Evolutionary conservation across 305 asterid genomes (phyloP), one percentile per base, ranked within the genome.

Genomic region (Solanum aculeatissimum): DNA sequence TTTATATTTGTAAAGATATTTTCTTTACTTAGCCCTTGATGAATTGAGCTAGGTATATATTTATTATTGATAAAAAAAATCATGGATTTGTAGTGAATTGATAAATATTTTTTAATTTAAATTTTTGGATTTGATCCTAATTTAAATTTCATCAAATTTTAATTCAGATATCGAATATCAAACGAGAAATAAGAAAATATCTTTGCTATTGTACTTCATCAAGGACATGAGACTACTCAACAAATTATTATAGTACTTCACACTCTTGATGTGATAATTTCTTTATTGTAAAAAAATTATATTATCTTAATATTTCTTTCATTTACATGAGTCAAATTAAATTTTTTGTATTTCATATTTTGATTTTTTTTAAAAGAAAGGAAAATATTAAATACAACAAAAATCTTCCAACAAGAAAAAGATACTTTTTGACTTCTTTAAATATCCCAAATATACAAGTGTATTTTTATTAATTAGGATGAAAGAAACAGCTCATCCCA

Each of bases 111-210:
- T 58, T 58, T 1, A 3, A 21, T 21, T 9, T 21, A 1, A 21
- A 0, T 3, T 19, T 57, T 57, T 57, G 3, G 11, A 5, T 57
- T 9, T 3, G 0, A 9, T n/a, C 14, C 4, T n/a, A 1, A 4
- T 40, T 7, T 9, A 18, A 21, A 4, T 35, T 35, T 35, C 7
- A 35, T 35, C 6, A 4, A 35, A 4, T 35, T 40, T 40, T 2
- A 18, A 21, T 58, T 9, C 0, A 25, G 0, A 10, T 62, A 25
- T 6, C 2, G 0, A 62, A 62, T 0, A 7, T 6, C 4, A 0
- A 21, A 3, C 0, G 2, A 62, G 0, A 25, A 62, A 25, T 1
- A 62, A 62, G 7, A 62, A 23, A 12, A 23, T 11, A 25, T 62
- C 6, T 63, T 27, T 13, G 16, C 19, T 14, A 63, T 13, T 25